phyloP scores from a whole-genome alignment of 139 green algal species.

The Chlamydomonas sp. region DNA sequence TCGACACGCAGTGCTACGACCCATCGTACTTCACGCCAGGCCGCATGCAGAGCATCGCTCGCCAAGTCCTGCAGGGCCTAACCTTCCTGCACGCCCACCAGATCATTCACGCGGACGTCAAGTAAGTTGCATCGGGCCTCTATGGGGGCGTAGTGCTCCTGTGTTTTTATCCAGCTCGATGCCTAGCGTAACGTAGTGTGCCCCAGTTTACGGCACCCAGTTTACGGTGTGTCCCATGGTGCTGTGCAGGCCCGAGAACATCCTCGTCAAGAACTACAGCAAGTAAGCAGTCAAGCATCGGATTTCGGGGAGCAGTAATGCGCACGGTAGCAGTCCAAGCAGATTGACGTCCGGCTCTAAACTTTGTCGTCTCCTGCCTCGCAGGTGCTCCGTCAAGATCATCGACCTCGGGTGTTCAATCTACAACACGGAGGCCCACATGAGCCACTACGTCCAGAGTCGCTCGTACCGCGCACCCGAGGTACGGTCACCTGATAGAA shows the following conservation, averaged over 20 bases:
- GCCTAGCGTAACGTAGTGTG: too few species aligned
- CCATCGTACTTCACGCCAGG: conserved; percentile 88
- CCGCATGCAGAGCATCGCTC: conserved; percentile 83
- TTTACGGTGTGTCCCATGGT: too few species aligned
- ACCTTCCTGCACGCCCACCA: conserved; percentile 88
- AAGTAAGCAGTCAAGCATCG: conserved; percentile 44
- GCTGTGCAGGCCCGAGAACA: conserved; percentile 86
- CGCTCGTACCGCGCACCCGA: conserved; percentile 75
- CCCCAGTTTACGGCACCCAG: too few species aligned
- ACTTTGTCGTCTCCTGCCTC: not conserved
- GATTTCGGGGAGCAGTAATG: too few species aligned
- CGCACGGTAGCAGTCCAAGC: too few species aligned
- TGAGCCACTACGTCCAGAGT: conserved; percentile 91
- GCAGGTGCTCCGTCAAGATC: conserved; percentile 80
- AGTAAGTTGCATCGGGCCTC: conserved; percentile 41
- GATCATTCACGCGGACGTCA: conserved; percentile 94
- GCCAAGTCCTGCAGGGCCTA: conserved; percentile 75
- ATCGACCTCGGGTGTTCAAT: conserved; percentile 95
- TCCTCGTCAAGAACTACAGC: conserved; percentile 89
- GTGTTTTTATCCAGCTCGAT: too few species aligned
- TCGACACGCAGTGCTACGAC: conserved; percentile 83
- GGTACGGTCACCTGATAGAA: not conserved
- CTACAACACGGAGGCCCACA: conserved; percentile 84
- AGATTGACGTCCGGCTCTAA: too few species aligned
- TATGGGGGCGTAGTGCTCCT: too few species aligned